These are phyloP conservation scores for Candida ulmi DNA, from an alignment of 805 yeast species.

Conservation along the genomic window DNA sequence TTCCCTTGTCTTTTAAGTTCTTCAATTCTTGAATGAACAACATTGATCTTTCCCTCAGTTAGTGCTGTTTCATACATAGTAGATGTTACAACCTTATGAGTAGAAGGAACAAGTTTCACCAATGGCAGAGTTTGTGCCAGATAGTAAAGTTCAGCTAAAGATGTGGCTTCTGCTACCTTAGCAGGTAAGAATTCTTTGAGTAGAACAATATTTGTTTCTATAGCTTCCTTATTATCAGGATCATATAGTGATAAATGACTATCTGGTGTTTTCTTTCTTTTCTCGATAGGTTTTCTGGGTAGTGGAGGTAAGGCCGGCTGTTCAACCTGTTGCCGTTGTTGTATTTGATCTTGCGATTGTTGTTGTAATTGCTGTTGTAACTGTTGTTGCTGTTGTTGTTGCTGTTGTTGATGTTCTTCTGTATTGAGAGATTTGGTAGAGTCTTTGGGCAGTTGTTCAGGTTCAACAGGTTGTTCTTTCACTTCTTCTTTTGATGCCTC, in stretches of 20 bases:
- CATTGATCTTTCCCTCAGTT: slow-evolving; percentile 87
- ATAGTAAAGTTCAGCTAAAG: slow-evolving; percentile 82
- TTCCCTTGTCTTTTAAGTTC: slow-evolving; percentile 81
- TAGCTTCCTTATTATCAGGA: slow-evolving; percentile 34
- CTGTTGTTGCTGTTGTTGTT: slow-evolving; percentile 1
- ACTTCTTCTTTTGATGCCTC: background rate
- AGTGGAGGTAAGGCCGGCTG: background rate
- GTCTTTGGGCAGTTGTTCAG: background rate
- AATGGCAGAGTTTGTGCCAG: slow-evolving; percentile 85
- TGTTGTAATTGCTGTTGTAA: no score
- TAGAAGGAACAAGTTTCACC: slow-evolving; percentile 71
- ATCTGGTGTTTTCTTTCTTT: slow-evolving; percentile 10
- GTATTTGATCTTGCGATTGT: no score
- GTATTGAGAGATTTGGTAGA: background rate
- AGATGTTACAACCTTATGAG: slow-evolving; percentile 83
- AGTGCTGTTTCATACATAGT: slow-evolving; percentile 80
- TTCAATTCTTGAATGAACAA: slow-evolving; percentile 84
- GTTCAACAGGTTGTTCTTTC: background rate
- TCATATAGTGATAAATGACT: slow-evolving; percentile 21
- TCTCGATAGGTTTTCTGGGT: slow-evolving; percentile 1
- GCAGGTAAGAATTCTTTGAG: slow-evolving; percentile 50
- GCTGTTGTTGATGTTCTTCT: background rate
- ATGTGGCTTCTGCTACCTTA: slow-evolving; percentile 49
- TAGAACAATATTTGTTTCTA: slow-evolving; percentile 38
- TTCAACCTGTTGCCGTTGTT: background rate